A percentile compares a stretch with the other conserved stretches of the same genome.
phyloP scores from a whole-genome alignment of 805 yeast genomes.

The Candida vartiovaarae region DNA sequence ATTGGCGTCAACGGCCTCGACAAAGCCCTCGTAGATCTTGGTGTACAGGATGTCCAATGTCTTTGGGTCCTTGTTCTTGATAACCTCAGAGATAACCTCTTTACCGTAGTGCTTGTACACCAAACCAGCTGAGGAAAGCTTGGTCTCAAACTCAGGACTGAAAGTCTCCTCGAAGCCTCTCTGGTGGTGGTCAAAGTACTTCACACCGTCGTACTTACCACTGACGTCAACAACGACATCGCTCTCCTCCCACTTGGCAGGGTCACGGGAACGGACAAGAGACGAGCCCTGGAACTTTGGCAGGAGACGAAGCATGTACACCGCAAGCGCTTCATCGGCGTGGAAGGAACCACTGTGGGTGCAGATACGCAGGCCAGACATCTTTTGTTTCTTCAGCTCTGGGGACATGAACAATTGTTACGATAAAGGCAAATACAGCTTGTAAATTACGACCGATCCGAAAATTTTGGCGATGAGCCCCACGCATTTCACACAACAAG shows the following conservation, averaged over 20 bases:
- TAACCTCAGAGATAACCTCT: constrained; percentile 50
- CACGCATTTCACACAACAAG: too few relatives aligned
- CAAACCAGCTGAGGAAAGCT: constrained; percentile 89
- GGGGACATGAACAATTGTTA: constrained; percentile 2
- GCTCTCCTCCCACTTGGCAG: constrained; percentile 73
- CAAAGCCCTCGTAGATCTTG: constrained; percentile 77
- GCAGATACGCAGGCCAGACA: constrained; percentile 51
- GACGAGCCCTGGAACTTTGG: constrained; percentile 62
- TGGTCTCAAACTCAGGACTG: constrained; percentile 50
- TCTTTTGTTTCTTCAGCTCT: constrained; percentile 24
- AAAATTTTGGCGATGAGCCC: too few relatives aligned
- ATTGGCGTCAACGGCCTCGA: constrained; percentile 92
- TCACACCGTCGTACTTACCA: constrained; percentile 80
- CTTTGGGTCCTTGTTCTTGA: constrained; percentile 32
- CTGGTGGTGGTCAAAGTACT: constrained; percentile 95
- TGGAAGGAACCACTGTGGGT: constrained; percentile 94
- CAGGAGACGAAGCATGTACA: constrained; percentile 67
- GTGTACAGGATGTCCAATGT: constrained; percentile 60
- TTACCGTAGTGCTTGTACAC: constrained; percentile 83
- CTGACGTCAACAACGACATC: constrained; percentile 95
- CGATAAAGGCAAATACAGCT: too few relatives aligned
- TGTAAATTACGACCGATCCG: too few relatives aligned
- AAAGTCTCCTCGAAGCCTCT: constrained; percentile 81
- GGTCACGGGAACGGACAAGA: constrained; percentile 78
- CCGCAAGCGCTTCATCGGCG: constrained; percentile 95